A percentile compares a stretch with the other conserved stretches of the same genome.
Conservation (phyloP, 2,329 filamentous ascomycete species). For the Corniculantispora saksenae region DNA sequence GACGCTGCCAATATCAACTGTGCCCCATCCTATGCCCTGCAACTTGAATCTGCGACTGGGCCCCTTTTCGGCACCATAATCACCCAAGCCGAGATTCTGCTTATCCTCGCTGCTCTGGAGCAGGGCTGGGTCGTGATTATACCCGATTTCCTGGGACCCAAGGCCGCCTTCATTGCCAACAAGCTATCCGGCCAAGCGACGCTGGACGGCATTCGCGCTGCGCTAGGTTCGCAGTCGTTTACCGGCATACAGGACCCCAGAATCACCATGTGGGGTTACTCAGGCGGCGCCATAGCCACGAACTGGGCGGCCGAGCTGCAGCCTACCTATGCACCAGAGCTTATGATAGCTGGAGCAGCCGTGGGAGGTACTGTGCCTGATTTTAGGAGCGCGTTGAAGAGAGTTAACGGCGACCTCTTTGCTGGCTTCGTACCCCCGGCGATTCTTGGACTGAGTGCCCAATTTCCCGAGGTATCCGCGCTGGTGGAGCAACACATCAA, state of each 20-base stretch:
- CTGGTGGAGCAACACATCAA: conserved; percentile 21
- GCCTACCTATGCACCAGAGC: conserved; percentile 27
- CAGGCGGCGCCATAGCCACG: conserved; percentile 26
- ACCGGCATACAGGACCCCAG: conserved; percentile 35
- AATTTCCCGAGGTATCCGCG: conserved; percentile 23
- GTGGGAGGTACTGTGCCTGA: conserved; percentile 26
- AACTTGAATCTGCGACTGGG: conserved; percentile 18
- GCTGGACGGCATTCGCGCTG: conserved; percentile 47
- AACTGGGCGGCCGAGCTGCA: conserved; percentile 29
- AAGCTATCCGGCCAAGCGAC: conserved; percentile 45
- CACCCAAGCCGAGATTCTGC: conserved; percentile 25
- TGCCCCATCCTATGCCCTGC: conserved; percentile 29
- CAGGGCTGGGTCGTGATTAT: conserved; percentile 49
- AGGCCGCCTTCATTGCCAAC: conserved; percentile 42
- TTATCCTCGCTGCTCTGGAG: conserved; percentile 32
- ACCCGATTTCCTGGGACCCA: conserved; percentile 49
- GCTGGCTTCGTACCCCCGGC: too few species aligned
- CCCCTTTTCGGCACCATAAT: conserved; percentile 38
- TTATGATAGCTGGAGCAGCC: conserved; percentile 27
- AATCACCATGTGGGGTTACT: conserved; percentile 46
- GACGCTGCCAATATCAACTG: conserved; percentile 40
- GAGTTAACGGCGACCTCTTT: too few species aligned
- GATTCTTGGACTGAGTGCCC: conserved; percentile 25
- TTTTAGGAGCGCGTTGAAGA: too few species aligned
- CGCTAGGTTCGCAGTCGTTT: conserved; percentile 29